Base-by-base conservation (phyloP, 1,139 yeast genomes). In the Sugiyamaella grinbergsii region DNA sequence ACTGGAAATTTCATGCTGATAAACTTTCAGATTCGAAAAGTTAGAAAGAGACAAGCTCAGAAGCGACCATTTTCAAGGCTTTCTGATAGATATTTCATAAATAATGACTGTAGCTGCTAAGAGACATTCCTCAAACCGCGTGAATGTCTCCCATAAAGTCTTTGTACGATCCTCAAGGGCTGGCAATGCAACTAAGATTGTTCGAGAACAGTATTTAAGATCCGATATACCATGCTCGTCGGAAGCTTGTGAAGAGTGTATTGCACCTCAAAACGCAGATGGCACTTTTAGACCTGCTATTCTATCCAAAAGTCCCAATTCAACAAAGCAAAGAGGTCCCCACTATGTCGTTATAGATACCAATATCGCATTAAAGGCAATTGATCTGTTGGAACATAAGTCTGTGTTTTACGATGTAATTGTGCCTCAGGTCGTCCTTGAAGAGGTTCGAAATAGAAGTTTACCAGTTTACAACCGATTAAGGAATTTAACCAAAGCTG, bases 221-320 rank as follows among this genome's bases (percentile, higher is more conserved):
- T 81, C 81, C 50, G 98, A 94, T 68, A 90, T 94, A 51, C 95
- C 97, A 18, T 93, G 98, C 69, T 81, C 85, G 45, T 88, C 96
- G 2, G 75, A 74, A 58, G 74, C 79, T 1, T 94, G 98, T 69
- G 65, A 70, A 11, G 66, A 66, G 40, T 93, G 98, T 69, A 57
- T 67, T 4, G 61, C 63, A 22, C 72, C 72, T 4, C 71, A 73
- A 1, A 70, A 71, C 58, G 75, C 75, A n/a, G 60, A 63, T 22
- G 76, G 75, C 47, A 65, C 70, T 47, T 54, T 70, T 42, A 77
- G 74, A 16, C 74, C 71, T 19, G 76, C 79, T 16, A 71, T 82
- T 43, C 59, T 72, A 19, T 62, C 70, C 8, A 63, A 59, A 3
- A 72, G 75, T 52, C 80, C 90, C 5, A 79, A 79, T 59, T 74